Base-by-base conservation (phyloP, 768 basidiomycete genomes). In the Tylopilus rubrobrunneus region DNA sequence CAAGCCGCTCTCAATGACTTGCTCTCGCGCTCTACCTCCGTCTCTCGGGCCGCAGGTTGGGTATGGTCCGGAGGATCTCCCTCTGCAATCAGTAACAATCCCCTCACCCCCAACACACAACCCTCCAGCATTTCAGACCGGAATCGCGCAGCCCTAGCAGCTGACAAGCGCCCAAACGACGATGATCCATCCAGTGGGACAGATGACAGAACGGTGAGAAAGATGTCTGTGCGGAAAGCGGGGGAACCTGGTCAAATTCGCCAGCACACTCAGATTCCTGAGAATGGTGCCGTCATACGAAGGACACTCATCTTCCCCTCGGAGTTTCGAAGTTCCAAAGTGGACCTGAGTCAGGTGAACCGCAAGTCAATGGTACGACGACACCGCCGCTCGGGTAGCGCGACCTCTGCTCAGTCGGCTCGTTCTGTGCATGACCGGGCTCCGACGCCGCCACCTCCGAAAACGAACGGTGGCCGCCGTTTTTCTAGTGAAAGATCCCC, bases 371-470 rank as follows among this genome's bases (percentile, higher is more conserved):
- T 86, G 33, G 42, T 29, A 33, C 62, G 61, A 45, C 72, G 73
- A 19, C 81, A 81, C 46, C 82, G 85, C 43, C 83, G 84, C 39
- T 79, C 87, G 50, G 76, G 77, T 17, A 88, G 90, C 58, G 75
- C 77, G 11, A 68, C 67, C 19, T 81, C 78, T 25, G 84, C 81
- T 12, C 72, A 77, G 17, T 92, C 89, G 0, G 81, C 72, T 59
- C 84, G 85, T 52, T 91, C 90, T 41, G 76, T 91, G 28, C 85
- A 88, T 59, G 91, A 92, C 59, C 86, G 90, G 49, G 86, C 75
- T 12, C 90, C 89, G 11, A 92, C 91, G 8, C 90, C 90, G n/a
- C 91, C 90, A 17, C 91, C 91, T 31, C 83, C 87, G 14, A 81
- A 81, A 58, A 73, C 80, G 5, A 74, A 77, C 45, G 67, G 67